phyloP scores from a whole-genome alignment of 1,284 basidiomycete genomes.

The Boletellus dicymbophilus region DNA sequence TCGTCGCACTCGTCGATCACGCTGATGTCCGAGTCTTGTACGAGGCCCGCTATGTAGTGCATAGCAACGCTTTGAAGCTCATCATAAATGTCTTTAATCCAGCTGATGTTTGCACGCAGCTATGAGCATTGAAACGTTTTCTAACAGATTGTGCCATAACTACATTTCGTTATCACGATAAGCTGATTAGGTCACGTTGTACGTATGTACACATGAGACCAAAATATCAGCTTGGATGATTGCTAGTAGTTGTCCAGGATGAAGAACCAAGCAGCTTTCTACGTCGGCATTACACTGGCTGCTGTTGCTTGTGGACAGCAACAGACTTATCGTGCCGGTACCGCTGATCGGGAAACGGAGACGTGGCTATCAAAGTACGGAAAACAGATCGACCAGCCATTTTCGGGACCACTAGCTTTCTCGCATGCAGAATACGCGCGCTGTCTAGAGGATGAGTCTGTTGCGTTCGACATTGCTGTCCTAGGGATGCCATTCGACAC shows the following conservation, averaged over 20 bases:
- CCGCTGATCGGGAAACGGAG: constrained; percentile 10
- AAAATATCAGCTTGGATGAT: background rate
- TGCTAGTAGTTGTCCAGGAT: background rate
- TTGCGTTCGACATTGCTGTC: constrained; percentile 70
- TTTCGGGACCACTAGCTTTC: constrained; percentile 74
- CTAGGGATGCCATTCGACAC: constrained; percentile 86
- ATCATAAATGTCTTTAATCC: too few species aligned
- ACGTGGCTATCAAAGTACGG: constrained; percentile 74
- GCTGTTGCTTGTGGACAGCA: constrained; percentile 8
- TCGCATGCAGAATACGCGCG: constrained; percentile 70
- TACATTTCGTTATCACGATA: too few species aligned
- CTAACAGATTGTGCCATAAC: too few species aligned
- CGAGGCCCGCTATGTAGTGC: background rate
- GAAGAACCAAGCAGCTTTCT: background rate
- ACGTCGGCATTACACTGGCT: constrained; percentile 1
- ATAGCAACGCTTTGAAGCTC: too few species aligned
- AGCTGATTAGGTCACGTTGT: too few species aligned
- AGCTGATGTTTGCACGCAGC: too few species aligned
- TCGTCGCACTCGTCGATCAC: constrained; percentile 22
- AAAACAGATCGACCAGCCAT: constrained; percentile 64
- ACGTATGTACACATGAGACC: too few species aligned
- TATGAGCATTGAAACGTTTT: too few species aligned
- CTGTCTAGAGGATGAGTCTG: constrained; percentile 62
- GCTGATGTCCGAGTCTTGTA: constrained; percentile 19
- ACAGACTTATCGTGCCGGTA: constrained; percentile 9